Base-by-base conservation (phyloP, 2,329 filamentous ascomycete genomes). In the Monosporascus sp. region DNA sequence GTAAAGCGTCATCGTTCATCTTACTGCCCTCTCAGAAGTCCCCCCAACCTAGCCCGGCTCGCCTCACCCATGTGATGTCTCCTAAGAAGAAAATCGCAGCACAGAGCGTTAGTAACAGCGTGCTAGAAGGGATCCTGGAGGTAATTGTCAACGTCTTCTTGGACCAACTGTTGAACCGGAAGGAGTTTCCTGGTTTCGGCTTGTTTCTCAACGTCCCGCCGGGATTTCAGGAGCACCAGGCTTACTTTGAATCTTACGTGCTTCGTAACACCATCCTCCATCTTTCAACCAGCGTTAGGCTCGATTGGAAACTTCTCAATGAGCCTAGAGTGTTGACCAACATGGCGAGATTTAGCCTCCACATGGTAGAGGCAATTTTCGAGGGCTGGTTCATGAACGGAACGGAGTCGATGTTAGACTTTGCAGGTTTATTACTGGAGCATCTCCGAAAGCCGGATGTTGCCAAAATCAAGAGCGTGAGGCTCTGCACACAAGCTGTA, bases 321-420 rank as follows among this genome's bases (percentile, higher is more conserved):
- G 92, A 97, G 66, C 89, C 94, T 1, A 85, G 87, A 55, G 82
- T 95, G 1, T 75, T 99, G 49, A 93, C 88, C 4, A 99, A 99
- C 60, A 77, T 99, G 65, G 86, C 88, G 1, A 83, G 91, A 14
- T 88, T 97, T 57, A 84, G 86, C 35, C 76, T 82, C 3, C 90
- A 97, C 65, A 81, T 97, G 67, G 83, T 88, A 0, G 94, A 99
- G 68, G 89, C 90, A 6, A 87, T 96, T 14, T 97, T 94, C 60
- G 94, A 97, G 70, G 94, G 94, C 17, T 97, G 92, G 90, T 97
- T 97, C 65, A 82, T 97, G 57, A 87, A 94, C 59, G 93, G 93
- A 1, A 89, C 89, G 1, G 88, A 91, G 61, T 79, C 84, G 4
- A 81, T 94, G 61, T 79, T 97, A 35, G 92, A 97, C 63, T 95